These are phyloP conservation scores for Malus fusca DNA, from an alignment of 306 rosid genomes.

Conservation along the genomic window DNA sequence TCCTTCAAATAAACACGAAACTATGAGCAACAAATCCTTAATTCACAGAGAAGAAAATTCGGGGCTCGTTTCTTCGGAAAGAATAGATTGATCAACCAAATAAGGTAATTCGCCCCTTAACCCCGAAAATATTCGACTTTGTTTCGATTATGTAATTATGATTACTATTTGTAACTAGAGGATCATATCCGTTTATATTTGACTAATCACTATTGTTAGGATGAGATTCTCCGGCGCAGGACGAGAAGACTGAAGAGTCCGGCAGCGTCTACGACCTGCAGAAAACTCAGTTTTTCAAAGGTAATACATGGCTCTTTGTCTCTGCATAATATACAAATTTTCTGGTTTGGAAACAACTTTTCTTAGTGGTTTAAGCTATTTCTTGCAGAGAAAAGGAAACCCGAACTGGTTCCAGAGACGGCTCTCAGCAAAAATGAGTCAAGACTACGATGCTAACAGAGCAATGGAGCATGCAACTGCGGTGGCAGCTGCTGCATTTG, in stretches of 20 bases:
- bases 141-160: neutral
- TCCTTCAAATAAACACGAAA: conserved; percentile 34
- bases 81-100: conserved; percentile 37
- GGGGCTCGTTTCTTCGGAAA: neutral
- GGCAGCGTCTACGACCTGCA: conserved; percentile 31
- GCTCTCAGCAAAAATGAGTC: conserved; percentile 32
- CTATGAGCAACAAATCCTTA: neutral
- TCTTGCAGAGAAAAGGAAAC: conserved; percentile 46
- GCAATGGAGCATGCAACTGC: conserved; percentile 49
- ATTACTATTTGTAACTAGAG: neutral
- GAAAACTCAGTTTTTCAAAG: conserved; percentile 51
- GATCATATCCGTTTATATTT: neutral
- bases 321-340: neutral
- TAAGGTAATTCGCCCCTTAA: conserved; percentile 33
- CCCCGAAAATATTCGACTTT: neutral
- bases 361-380: neutral
- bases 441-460: conserved; percentile 31
- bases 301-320: conserved; percentile 11
- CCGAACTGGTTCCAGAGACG: conserved; percentile 55
- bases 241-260: conserved; percentile 20
- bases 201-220: conserved; percentile 31
- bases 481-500: conserved; percentile 69
- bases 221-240: conserved; percentile 18
- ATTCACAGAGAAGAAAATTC: conserved; percentile 16
- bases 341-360: neutral